These are phyloP conservation scores for Ciborinia camelliae DNA, from an alignment of 2,329 filamentous ascomycete genomes.

Conservation along the genomic window DNA sequence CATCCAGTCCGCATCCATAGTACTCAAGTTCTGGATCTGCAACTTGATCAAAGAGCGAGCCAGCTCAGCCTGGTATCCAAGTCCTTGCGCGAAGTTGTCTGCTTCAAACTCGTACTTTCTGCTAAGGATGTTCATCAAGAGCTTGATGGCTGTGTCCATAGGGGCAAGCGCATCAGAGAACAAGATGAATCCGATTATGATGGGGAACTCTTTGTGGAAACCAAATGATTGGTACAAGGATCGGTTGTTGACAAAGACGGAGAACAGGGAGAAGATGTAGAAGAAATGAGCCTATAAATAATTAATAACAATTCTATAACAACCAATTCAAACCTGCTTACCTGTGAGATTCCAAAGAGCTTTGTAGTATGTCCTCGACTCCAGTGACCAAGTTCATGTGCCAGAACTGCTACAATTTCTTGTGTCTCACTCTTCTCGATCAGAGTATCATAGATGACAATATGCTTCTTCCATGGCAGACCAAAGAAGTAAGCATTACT, in stretches of 20 bases:
- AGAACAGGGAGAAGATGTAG: constrained; percentile 96
- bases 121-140: constrained; percentile 93
- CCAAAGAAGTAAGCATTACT: constrained; percentile 96
- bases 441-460: constrained; percentile 97
- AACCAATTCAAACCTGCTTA: constrained; percentile 39
- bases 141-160: constrained; percentile 91
- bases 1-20: constrained; percentile 98
- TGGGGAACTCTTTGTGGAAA: constrained; percentile 77
- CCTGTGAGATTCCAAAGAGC: constrained; percentile 81
- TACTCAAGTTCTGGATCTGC: constrained; percentile 95
- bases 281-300: constrained; percentile 75
- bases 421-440: constrained; percentile 91
- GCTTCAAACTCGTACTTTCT: constrained; percentile 95
- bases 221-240: constrained; percentile 91
- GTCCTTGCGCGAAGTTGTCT: constrained; percentile 79
- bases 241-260: constrained; percentile 92
- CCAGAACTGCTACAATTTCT: constrained; percentile 91
- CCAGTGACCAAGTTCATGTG: constrained; percentile 97
- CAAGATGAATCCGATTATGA: constrained; percentile 94
- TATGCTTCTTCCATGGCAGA: constrained; percentile 99
- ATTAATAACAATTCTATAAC: constrained; percentile 33
- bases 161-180: constrained; percentile 96
- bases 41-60: constrained; percentile 91
- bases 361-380: constrained; percentile 91
- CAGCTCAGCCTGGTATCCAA: constrained; percentile 81